Base-by-base conservation (phyloP, 495 filamentous ascomycete genomes). In the Hypoxylon perforatum region DNA sequence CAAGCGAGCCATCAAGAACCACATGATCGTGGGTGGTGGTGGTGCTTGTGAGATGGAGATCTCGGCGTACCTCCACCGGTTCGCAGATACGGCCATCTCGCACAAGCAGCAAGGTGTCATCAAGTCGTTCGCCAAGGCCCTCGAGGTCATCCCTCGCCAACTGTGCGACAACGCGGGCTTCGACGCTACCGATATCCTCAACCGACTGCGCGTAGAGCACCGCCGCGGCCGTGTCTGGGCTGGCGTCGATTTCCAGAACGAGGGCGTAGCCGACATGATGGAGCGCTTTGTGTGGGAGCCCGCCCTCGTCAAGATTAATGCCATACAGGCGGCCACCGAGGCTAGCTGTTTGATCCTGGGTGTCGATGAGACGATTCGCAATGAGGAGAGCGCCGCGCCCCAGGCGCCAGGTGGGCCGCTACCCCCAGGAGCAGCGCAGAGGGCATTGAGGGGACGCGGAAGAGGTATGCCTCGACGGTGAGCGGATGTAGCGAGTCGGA, bases 101-200 rank as follows among this genome's bases (percentile, higher is more conserved):
- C 87, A 95, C 81, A 97, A 97, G 84, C 94, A 97, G 78, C 95
- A 99, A 80, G 86, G 91, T 15, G 92, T 99, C 69, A 96, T 99
- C 82, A 97, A 97, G 84, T 91, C 92, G 25, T 97, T 97, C 72
- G 95, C 95, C 69, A 97, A 96, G 83, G 95, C 95, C 7, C 87
- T 99, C 47, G 95, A 99, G 83, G 89, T 99, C 36, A 95, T 99
- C 71, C 95, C 95, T 38, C 88, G 95, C 56, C 95, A 98, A 78
- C 84, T 99, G 60, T 98, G 95, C 77, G 95, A 99, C 81, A 99
- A 99, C 72, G 95, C 95, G 39, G 95, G 95, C 57, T 97, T 99
- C 77, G 95, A 99, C 70, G 93, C 95, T 14, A 98, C 95, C 49
- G 96, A 99, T 75, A 96, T 99, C 62, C 86, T 99, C 46, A 99